Conservation (phyloP, 1,284 basidiomycete genomes). For the Tilletiopsis washingtonensis region DNA sequence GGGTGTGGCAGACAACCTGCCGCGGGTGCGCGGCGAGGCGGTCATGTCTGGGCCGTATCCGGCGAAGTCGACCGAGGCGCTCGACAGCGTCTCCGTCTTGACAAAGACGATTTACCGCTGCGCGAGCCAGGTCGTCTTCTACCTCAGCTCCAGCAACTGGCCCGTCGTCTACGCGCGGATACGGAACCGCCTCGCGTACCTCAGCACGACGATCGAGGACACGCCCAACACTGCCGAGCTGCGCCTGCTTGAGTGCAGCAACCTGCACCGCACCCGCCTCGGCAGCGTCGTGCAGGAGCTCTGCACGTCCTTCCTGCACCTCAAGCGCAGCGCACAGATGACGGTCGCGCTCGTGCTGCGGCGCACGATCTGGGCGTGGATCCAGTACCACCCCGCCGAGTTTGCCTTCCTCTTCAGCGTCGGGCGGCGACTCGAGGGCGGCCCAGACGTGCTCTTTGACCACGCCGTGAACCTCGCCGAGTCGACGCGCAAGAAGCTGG, state of each 20-base stretch:
- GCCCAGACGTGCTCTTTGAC: constrained; percentile 45
- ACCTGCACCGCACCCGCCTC: constrained; percentile 48
- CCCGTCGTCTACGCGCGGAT: constrained; percentile 66
- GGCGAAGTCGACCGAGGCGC: background rate
- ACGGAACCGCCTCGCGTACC: constrained; percentile 62
- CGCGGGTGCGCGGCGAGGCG: too few species aligned
- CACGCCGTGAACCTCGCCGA: constrained; percentile 40
- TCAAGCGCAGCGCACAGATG: constrained; percentile 67
- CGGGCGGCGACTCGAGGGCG: constrained; percentile 41
- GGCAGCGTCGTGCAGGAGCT: constrained; percentile 56
- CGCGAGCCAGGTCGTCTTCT: constrained; percentile 69
- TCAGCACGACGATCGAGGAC: constrained; percentile 53
- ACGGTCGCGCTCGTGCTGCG: constrained; percentile 68
- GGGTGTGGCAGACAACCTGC: background rate
- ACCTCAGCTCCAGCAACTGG: constrained; percentile 87
- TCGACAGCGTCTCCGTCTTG: background rate
- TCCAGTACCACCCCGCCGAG: constrained; percentile 70
- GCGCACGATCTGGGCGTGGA: constrained; percentile 84
- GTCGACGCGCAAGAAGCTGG: constrained; percentile 55
- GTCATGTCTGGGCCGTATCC: too few species aligned
- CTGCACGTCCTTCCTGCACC: constrained; percentile 72
- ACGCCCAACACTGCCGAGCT: constrained; percentile 62
- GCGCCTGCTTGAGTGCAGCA: constrained; percentile 56
- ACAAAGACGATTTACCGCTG: constrained; percentile 46
- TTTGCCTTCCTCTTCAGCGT: constrained; percentile 63